Conservation (phyloP, 495 filamentous ascomycete species). For the Cairneyella variabilis region DNA sequence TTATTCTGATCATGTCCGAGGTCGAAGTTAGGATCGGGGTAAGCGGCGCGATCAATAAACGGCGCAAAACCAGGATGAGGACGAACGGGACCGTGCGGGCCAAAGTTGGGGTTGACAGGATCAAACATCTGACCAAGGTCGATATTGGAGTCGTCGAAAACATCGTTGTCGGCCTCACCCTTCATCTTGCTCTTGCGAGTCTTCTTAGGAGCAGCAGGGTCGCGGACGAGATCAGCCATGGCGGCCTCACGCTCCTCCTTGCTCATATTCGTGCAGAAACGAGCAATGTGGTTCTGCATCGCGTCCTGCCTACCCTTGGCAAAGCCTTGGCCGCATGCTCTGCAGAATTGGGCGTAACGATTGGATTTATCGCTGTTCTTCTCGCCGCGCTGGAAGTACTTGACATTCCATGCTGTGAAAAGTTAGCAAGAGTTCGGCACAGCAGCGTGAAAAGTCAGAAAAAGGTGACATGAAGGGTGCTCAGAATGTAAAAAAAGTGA, state of each 20-base stretch:
- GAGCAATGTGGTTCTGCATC: background rate
- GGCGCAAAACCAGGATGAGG: conserved; percentile 22
- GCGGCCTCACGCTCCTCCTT: background rate
- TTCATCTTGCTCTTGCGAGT: no score
- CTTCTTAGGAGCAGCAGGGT: background rate
- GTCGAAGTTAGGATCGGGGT: no score
- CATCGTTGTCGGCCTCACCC: no score
- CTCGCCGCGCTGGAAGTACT: background rate
- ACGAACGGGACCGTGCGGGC: background rate
- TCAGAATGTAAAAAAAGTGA: no score
- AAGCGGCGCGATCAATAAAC: no score
- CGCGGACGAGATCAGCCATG: background rate
- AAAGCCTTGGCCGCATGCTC: background rate
- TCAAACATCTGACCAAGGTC: background rate
- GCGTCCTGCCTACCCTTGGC: background rate
- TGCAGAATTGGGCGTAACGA: background rate
- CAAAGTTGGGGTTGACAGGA: background rate
- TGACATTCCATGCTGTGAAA: conserved; percentile 1
- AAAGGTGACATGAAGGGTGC: no score
- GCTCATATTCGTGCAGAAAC: background rate
- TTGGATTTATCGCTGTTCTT: background rate
- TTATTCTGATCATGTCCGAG: no score
- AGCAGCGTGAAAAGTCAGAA: no score
- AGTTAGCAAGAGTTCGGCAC: no score
- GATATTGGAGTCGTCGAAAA: background rate